Evolutionary conservation across 208 protist species (phyloP), one percentile per base, ranked within the genome.

Genomic region (Acanthamoeba divionensis): DNA sequence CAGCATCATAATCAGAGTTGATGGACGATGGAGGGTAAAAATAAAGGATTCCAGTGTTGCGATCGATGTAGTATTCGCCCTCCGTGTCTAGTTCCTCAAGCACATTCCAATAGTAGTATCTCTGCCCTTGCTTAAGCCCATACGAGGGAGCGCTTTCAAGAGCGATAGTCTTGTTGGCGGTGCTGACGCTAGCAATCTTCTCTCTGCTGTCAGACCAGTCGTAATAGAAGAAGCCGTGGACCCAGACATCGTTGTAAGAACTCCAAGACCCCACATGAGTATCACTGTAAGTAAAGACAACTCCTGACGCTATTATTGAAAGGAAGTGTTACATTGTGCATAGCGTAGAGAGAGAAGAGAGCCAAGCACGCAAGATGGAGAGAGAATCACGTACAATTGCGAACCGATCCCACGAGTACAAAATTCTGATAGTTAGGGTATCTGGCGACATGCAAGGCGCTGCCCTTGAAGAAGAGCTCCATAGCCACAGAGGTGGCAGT

Each of bases 401-500:
- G n/a, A n/a, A n/a, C n/a, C n/a, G n/a, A n/a, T 21, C 6, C 66
- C 0, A 29, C 52, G 66, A 77, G 38, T 4, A 77, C 66, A 21
- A 31, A 50, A 21, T 41, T 41, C 21, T 36, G 66, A 45, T 77
- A 77, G 66, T 77, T 77, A 24, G 66, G 66, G 41, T 45, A 77
- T 45, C 66, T 36, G 7, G 66, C 66, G 7, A 77, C 15, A 10
- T 24, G 66, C 21, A 77, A 29, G 2, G 66, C 66, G 36, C 8
- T 29, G 36, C 66, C 66, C 38, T 77, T 77, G 66, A 77, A 77
- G 66, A 77, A 77, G 3, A 77, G 66, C 66, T 77, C 66, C 66
- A 48, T 48, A 45, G 41, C 66, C 41, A 45, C 36, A 18, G 18
- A 4, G 66, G 7, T 77, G 1, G 66, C 15, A 8, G 66, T 26